These are phyloP conservation scores for Delonix regia DNA, from an alignment of 306 rosid genomes.

Conservation along the genomic window DNA sequence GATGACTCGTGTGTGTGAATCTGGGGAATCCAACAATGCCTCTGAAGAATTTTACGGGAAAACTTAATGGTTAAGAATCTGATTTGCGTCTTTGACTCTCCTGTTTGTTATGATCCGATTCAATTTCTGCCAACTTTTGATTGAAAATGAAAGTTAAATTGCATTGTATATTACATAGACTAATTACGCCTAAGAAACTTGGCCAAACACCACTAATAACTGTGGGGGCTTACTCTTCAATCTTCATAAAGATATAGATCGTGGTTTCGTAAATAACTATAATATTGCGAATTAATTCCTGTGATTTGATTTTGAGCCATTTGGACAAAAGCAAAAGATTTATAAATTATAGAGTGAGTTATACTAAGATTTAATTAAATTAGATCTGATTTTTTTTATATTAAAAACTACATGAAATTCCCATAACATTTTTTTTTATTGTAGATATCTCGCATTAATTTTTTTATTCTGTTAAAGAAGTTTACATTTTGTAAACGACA, in stretches of 20 bases:
- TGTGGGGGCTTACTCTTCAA: neutral
- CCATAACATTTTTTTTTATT: too few relatives aligned
- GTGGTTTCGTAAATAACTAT: too few relatives aligned
- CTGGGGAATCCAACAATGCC: neutral
- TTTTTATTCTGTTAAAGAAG: too few relatives aligned
- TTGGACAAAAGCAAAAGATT: too few relatives aligned
- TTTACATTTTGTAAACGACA: too few relatives aligned
- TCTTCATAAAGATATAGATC: neutral
- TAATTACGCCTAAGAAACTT: neutral
- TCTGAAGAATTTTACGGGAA: neutral
- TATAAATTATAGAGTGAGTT: too few relatives aligned
- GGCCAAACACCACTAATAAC: neutral
- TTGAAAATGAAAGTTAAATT: neutral
- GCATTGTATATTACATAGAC: neutral
- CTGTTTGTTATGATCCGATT: neutral
- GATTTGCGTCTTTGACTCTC: constrained; percentile 26
- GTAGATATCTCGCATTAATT: too few relatives aligned
- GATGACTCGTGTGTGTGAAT: neutral
- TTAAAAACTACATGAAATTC: too few relatives aligned
- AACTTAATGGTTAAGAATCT: neutral
- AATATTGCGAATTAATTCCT: too few relatives aligned
- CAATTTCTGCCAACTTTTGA: neutral
- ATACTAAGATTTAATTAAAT: too few relatives aligned
- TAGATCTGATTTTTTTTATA: too few relatives aligned
- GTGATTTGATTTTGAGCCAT: too few relatives aligned